Conservation (phyloP, 2,329 filamentous ascomycete genomes). For the Aspergillus sp. region DNA sequence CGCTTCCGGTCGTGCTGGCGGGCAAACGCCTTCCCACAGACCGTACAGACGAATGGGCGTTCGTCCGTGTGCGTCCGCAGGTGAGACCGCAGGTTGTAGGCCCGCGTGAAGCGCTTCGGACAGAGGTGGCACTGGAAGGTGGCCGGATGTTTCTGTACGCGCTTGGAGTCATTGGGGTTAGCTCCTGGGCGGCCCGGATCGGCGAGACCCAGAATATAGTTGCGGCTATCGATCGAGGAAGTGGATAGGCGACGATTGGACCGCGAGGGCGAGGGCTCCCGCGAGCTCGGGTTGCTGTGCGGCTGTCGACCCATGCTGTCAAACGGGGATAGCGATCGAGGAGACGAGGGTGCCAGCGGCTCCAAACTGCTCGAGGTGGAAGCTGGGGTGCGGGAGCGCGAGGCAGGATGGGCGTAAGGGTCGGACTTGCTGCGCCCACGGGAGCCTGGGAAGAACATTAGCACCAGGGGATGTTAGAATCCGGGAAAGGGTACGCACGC, state of each 20-base stretch:
- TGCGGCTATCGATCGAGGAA: constrained; percentile 55
- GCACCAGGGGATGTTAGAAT: not conserved
- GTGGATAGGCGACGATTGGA: constrained; percentile 44
- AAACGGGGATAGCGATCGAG: constrained; percentile 46
- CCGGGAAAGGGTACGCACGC: constrained; percentile 35
- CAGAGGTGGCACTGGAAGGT: constrained; percentile 94
- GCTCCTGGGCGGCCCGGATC: constrained; percentile 78
- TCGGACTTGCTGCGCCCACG: constrained; percentile 62
- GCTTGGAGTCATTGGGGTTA: constrained; percentile 62
- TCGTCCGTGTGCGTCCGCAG: constrained; percentile 96
- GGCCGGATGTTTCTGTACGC: constrained; percentile 95
- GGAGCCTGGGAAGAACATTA: constrained; percentile 32
- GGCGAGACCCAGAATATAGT: constrained; percentile 85
- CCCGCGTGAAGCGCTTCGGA: constrained; percentile 91
- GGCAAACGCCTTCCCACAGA: constrained; percentile 95
- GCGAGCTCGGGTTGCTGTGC: constrained; percentile 41
- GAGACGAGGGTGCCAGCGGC: constrained; percentile 27
- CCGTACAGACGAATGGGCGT: constrained; percentile 92
- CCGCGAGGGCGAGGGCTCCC: constrained; percentile 44
- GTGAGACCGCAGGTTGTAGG: constrained; percentile 95
- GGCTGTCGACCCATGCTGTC: constrained; percentile 28
- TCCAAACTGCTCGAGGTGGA: constrained; percentile 33
- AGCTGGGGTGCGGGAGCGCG: constrained; percentile 37
- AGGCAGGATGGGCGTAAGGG: constrained; percentile 50
- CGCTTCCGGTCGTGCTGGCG: constrained; percentile 96